Evolutionary conservation across 1,284 basidiomycete species (phyloP), one percentile per base, ranked within the genome.

Genomic region (Austroboletus niveus): DNA sequence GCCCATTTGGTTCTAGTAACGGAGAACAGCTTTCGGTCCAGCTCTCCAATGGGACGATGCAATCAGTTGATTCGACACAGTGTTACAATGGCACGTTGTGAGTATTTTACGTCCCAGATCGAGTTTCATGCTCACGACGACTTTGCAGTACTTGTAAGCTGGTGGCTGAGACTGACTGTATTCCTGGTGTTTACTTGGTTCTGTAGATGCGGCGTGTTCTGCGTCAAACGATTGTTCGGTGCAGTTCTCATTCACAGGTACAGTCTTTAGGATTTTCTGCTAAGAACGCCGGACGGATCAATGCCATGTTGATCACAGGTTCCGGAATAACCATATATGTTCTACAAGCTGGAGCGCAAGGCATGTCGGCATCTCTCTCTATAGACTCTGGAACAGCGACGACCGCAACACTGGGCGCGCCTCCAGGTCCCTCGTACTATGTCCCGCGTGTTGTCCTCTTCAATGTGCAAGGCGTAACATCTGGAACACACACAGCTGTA

Each of bases 311-410:
- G 15, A 36, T 22, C 32, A 14, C 15, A 67, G 65, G 65, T 1
- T 64, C 65, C 5, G 63, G 63, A 22, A 45, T 67, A 43, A 66
- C 65, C 2, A 51, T 67, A n/a, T 68, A 66, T 49, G 63, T 68
- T 29, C 40, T 66, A 20, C 63, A 52, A 55, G 63, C 61, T 22
- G 65, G 65, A 12, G 52, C 57, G 0, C 55, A 62, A 43, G 63
- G 65, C 42, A 62, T 61, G 57, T 62, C 57, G 20, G 63, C 63
- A 11, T 65, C 63, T 24, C 55, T 66, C 31, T 55, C 56, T 27
- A 57, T 66, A 42, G 57, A 66, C 39, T 58, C 56, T 2, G 65
- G 56, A 5, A 38, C 53, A 7, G 46, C 56, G 30, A 62, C 48
- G 8, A 62, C 56, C 7, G 51, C 51, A n/a, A 62, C 55, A 29